Base-by-base conservation (phyloP, 148 eudicot genomes). In the Simmondsia chinensis region DNA sequence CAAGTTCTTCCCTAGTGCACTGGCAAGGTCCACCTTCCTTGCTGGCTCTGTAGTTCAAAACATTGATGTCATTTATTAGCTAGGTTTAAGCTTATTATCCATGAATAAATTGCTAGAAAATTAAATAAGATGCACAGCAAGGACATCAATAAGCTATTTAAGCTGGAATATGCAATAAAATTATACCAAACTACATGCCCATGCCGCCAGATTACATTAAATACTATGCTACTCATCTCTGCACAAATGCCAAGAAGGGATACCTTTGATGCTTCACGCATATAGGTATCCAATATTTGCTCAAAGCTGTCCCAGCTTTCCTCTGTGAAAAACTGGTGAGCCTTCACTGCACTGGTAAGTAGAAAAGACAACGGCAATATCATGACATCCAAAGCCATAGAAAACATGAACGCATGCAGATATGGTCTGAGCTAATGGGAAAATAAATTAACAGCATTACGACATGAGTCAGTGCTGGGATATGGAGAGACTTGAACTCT, bases 401-500 rank as follows among this genome's bases (percentile, higher is more conserved):
- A 13, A 26, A 43, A 42, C 20, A 41, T 39, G 33, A 35, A 48
- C 20, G 47, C 15, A 43, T 33, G 51, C 28, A 50, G 27, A 34
- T 22, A 28, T 37, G 35, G 54, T 20, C 10, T 23, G 27, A 54
- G 28, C 17, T 50, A 38, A 59, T 36, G 9, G 30, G 31, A 21
- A 52, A 8, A 14, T 18, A 13, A 10, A 2, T 22, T 7, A 20
- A 19, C 22, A 23, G 43, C 25, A 27, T 35, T 20, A 34, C 41
- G 38, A 64, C 39, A 39, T 36, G 23, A 20, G 3, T 38, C 29
- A 21, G 49, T 48, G 59, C 54, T 73, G 97, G 97, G 97, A 91
- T 76, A 85, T 91, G 97, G 97, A 91, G 97, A 91, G 97, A 91
- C 74, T 91, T 76, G 97, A 91, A 91, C 97, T 91, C 97, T 91